These are phyloP conservation scores for Kuraishia piskuri DNA, from an alignment of 805 yeast species.

Conservation along the genomic window DNA sequence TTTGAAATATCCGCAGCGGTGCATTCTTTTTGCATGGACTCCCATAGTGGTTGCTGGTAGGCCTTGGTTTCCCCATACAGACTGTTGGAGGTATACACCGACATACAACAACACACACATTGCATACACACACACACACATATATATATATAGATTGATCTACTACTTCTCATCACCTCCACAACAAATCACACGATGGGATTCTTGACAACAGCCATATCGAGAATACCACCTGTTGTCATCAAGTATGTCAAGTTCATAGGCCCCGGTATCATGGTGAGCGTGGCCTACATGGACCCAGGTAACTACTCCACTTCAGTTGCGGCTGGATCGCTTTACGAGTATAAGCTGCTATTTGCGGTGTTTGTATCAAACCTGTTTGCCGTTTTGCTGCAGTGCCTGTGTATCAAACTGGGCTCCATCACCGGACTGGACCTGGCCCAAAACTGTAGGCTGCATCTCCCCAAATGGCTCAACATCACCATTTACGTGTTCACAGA, in stretches of 20 bases:
- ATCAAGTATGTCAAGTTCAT: conserved; percentile 56
- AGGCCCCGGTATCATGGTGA: conserved; percentile 84
- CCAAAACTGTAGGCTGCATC: conserved; percentile 66
- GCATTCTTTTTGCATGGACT: too few species aligned
- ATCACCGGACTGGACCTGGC: conserved; percentile 88
- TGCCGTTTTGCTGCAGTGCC: conserved; percentile 75
- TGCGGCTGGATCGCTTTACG: conserved; percentile 75
- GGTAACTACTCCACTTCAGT: conserved; percentile 91
- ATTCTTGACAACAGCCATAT: not conserved
- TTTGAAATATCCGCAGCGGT: too few species aligned
- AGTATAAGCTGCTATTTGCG: conserved; percentile 64
- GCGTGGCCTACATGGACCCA: conserved; percentile 91
- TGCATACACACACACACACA: too few species aligned
- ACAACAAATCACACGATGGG: not conserved
- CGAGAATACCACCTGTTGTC: not conserved
- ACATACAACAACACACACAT: too few species aligned
- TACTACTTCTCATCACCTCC: too few species aligned
- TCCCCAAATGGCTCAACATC: conserved; percentile 60
- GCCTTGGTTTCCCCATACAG: too few species aligned
- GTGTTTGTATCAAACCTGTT: conserved; percentile 71
- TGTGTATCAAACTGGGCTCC: conserved; percentile 80
- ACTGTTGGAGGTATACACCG: too few species aligned
- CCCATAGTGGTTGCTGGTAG: too few species aligned
- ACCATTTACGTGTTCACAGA: conserved; percentile 67
- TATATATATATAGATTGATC: too few species aligned